Evolutionary conservation across 805 yeast species (phyloP), one percentile per base, ranked within the genome.

Genomic region (Kluyveromyces nonfermentans): DNA sequence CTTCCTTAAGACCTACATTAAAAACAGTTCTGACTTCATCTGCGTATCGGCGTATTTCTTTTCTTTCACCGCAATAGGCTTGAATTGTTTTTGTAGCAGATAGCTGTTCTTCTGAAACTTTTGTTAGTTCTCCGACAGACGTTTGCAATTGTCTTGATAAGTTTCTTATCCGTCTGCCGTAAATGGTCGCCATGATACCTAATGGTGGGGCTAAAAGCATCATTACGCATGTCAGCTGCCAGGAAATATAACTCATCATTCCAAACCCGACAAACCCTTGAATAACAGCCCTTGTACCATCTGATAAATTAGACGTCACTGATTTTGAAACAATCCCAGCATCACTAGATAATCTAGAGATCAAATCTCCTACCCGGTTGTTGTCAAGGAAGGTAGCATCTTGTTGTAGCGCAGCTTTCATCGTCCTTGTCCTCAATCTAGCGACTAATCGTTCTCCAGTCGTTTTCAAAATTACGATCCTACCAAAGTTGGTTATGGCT

Each of bases 401-500:
- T 59, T 89, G 96, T 38, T 78, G 78, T 44, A 90, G 70, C 14
- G 90, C 77, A 39, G 82, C 85, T 56, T 77, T 77, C 62, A 87
- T 77, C 32, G 90, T 77, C 44, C 85, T 72, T 8, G 90, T 73
- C 54, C 97, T 73, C 49, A 90, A 65, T 46, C 93, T 73, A 7
- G 96, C 90, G 48, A 89, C 95, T 32, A 90, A 69, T 49, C 85
- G 73, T 62, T 90, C 97, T 42, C 97, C 96, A 10, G 85, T 84
- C 2, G 80, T 70, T 50, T 89, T 75, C 56, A 90, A 67, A 12
- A 85, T 64, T 33, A 83, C 73, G n/a, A 84, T 75, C 52, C 97
- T 74, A 7, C 89, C 88, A 54, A 80, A 82, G 56, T 89, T 86
- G 7, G 96, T 85, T 14, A 73, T 38, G 0, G 94, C 83, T 1